These are phyloP conservation scores for Myxozyma lipomycoides DNA, from an alignment of 805 yeast genomes.

Conservation along the genomic window DNA sequence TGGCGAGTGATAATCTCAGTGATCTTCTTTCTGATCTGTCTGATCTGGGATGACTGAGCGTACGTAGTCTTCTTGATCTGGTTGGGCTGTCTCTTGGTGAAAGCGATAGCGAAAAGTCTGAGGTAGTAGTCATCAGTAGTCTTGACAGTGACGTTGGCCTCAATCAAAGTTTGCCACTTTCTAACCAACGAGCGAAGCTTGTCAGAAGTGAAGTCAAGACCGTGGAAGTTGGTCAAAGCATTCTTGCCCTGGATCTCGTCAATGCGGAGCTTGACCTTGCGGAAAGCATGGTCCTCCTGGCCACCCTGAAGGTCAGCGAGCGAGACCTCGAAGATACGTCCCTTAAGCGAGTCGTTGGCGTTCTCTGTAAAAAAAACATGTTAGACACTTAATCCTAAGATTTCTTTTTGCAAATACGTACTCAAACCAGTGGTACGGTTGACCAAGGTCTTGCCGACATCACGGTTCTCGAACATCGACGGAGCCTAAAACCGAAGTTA, in stretches of 20 bases:
- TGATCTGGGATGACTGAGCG: conserved; percentile 96
- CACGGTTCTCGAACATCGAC: conserved; percentile 96
- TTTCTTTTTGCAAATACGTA: not conserved
- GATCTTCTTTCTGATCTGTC: conserved; percentile 96
- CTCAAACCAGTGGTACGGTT: conserved; percentile 95
- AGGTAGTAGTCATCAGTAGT: conserved; percentile 96
- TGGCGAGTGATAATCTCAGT: conserved; percentile 94
- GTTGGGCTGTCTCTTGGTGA: conserved; percentile 96
- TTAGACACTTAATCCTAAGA: not conserved
- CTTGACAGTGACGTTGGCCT: conserved; percentile 97
- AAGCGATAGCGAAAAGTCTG: conserved; percentile 94
- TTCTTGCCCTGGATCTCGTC: conserved; percentile 99
- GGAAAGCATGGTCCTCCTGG: conserved; percentile 97
- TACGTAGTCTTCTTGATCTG: conserved; percentile 96
- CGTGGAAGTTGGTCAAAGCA: conserved; percentile 99
- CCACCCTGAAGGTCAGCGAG: conserved; percentile 93
- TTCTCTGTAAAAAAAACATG: conserved; percentile 43
- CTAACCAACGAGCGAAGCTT: conserved; percentile 96
- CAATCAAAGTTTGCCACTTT: conserved; percentile 98
- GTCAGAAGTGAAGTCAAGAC: conserved; percentile 96
- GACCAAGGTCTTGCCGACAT: conserved; percentile 97
- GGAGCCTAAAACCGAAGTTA: conserved; percentile 60
- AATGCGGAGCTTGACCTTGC: conserved; percentile 95
- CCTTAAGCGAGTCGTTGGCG: conserved; percentile 97
- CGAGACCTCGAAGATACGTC: conserved; percentile 93